Evolutionary conservation across 1,284 basidiomycete species (phyloP).

Genomic region (Ganoderma multipileum): DNA sequence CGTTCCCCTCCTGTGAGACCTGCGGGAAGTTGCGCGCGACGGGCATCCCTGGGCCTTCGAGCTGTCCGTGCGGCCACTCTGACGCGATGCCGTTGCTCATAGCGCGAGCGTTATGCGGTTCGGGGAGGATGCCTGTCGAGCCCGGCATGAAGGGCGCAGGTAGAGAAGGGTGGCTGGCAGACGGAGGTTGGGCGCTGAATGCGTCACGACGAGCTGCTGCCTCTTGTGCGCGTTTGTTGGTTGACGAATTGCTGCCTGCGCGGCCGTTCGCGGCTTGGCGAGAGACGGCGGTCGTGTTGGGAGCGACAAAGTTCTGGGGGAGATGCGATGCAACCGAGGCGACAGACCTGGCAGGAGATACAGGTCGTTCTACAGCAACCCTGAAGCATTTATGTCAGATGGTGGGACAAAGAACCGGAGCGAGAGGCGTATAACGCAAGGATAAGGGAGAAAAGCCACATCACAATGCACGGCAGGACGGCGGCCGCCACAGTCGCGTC

Average conservation of each 20-base stretch:
- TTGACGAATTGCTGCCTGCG: slow-evolving; percentile 34
- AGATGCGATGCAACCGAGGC: slow-evolving; percentile 70
- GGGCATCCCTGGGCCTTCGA: slow-evolving; percentile 82
- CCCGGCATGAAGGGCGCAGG: slow-evolving; percentile 44
- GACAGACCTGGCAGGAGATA: slow-evolving; percentile 76
- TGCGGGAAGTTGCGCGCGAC: slow-evolving; percentile 50
- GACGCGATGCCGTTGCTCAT: slow-evolving; percentile 29
- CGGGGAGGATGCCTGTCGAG: slow-evolving; percentile 24
- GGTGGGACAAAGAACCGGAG: neutral
- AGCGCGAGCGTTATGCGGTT: slow-evolving; percentile 21
- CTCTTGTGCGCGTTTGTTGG: slow-evolving; percentile 34
- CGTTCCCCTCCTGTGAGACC: slow-evolving; percentile 31
- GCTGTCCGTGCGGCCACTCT: slow-evolving; percentile 57
- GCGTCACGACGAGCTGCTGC: slow-evolving; percentile 41
- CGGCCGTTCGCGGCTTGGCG: slow-evolving; percentile 33
- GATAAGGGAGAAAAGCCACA: neutral
- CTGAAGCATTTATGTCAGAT: neutral
- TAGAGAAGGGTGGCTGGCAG: slow-evolving; percentile 51
- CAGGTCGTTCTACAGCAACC: slow-evolving; percentile 61
- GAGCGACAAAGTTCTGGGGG: slow-evolving; percentile 27
- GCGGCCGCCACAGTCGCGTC: neutral
- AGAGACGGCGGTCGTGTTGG: slow-evolving; percentile 18
- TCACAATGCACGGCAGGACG: neutral
- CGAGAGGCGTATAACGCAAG: neutral
- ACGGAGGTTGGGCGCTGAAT: slow-evolving; percentile 46